Evolutionary conservation across 306 rosid species (phyloP).

Genomic region (Acmispon strigosus): DNA sequence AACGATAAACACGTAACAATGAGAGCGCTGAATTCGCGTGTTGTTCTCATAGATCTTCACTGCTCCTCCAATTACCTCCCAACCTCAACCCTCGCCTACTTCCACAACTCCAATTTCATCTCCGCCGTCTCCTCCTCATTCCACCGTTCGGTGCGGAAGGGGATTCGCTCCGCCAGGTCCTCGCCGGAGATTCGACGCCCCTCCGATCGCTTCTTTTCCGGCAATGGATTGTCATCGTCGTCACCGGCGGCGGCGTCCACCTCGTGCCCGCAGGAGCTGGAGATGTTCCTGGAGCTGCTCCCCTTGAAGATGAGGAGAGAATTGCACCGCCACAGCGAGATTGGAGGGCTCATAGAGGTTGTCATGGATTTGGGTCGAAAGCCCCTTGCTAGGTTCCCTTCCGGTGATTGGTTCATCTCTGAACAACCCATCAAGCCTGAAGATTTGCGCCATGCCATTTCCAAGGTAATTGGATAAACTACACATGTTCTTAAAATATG

Average conservation of each 20-base stretch:
- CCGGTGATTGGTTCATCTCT: slow-evolving; percentile 87
- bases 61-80: slow-evolving; percentile 47
- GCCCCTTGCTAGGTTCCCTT: slow-evolving; percentile 88
- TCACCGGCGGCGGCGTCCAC: slow-evolving; percentile 28
- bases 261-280: slow-evolving; percentile 51
- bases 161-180: slow-evolving; percentile 34
- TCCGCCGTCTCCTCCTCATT: slow-evolving; percentile 52
- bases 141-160: slow-evolving; percentile 23
- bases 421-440: slow-evolving; percentile 47
- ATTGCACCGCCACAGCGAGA: slow-evolving; percentile 47
- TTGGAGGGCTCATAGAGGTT: slow-evolving; percentile 75
- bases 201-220: slow-evolving; percentile 56
- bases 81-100: slow-evolving; percentile 36
- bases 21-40: slow-evolving; percentile 64
- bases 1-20: slow-evolving; percentile 7
- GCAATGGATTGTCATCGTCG: slow-evolving; percentile 32
- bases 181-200: slow-evolving; percentile 78
- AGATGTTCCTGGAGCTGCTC: slow-evolving; percentile 58
- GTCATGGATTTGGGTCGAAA: slow-evolving; percentile 93
- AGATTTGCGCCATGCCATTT: slow-evolving; percentile 75
- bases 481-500: too few relatives aligned
- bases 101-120: slow-evolving; percentile 33
- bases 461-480: slow-evolving; percentile 46
- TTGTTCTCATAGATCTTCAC: slow-evolving; percentile 64
- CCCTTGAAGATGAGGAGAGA: slow-evolving; percentile 66